Evolutionary conservation across 2,329 filamentous ascomycete genomes (phyloP), one percentile per base, ranked within the genome.

Genomic region (Stagonosporopsis cucurbitacearum): DNA sequence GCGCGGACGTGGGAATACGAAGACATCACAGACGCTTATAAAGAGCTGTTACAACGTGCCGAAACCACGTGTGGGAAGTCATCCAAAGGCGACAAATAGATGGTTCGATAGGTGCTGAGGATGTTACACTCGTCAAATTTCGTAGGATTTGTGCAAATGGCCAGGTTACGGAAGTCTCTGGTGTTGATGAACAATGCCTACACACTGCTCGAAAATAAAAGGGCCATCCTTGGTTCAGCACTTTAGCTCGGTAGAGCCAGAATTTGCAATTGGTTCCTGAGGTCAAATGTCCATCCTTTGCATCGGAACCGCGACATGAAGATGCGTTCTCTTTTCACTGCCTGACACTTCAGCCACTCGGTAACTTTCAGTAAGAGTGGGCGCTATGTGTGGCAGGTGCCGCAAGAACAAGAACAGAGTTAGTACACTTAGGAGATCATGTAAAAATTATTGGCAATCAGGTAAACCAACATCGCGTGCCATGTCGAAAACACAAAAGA

Each of bases 361-460:
- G 32, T 25, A 49, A 44, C 55, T 60, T 8, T 48, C 55, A 4
- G 56, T 51, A 2, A 41, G 51, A 37, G 55, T 60, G 7, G 56
- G 58, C 17, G 45, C 50, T 13, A 55, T 55, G n/a, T 60, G 58
- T 23, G 58, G 56, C 28, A 58, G 58, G 33, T 58, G 51, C 23
- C 58, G 51, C 30, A 52, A 51, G 33, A 55, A 58, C 26, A 58
- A 60, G 20, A 58, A 51, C 32, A 39, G 55, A 47, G 58, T 58
- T 11, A 56, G 51, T 58, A 32, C 23, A n/a, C 30, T 19, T 23
- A n/a, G n/a, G n/a, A n/a, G n/a, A n/a, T n/a, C n/a, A n/a, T n/a
- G n/a, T n/a, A n/a, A n/a, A n/a, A n/a, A n/a, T n/a, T n/a, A n/a
- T n/a, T n/a, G n/a, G n/a, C n/a, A n/a, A n/a, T n/a, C n/a, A n/a